These are phyloP conservation scores for Penicillium sp. DNA, from an alignment of 2,329 filamentous ascomycete genomes.

Conservation along the genomic window DNA sequence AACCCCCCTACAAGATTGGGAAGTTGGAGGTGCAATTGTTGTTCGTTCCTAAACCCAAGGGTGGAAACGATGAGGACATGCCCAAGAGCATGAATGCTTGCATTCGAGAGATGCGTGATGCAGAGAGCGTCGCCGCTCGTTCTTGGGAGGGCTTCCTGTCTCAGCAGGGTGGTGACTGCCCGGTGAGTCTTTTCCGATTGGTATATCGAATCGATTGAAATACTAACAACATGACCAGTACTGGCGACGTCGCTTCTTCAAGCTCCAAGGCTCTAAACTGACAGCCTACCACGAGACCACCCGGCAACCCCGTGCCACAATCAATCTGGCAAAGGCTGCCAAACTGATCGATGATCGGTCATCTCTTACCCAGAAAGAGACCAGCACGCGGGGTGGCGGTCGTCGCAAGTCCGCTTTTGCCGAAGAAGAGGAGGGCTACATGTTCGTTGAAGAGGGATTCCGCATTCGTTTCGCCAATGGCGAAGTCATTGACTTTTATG, in stretches of 20 bases:
- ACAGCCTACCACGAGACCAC: conserved; percentile 96
- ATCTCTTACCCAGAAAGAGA: conserved; percentile 76
- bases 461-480: conserved; percentile 97
- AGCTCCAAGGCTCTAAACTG: conserved; percentile 80
- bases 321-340: conserved; percentile 88
- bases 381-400: conserved; percentile 65
- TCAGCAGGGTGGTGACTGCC: conserved; percentile 95
- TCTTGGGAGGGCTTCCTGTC: conserved; percentile 85
- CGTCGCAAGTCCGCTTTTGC: conserved; percentile 92
- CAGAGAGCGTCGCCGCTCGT: conserved; percentile 70
- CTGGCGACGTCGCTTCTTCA: conserved; percentile 97
- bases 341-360: conserved; percentile 90
- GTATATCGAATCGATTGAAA: too few species aligned
- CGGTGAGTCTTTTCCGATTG: conserved; percentile 57
- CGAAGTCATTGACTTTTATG: conserved; percentile 97
- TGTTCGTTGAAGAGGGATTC: conserved; percentile 99
- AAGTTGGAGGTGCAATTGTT: conserved; percentile 90
- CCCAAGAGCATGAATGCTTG: conserved; percentile 99
- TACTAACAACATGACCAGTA: conserved; percentile 53
- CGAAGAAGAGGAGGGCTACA: conserved; percentile 97
- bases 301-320: conserved; percentile 88
- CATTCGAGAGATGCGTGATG: conserved; percentile 85
- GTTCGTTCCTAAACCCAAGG: conserved; percentile 88
- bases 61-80: conserved; percentile 86
- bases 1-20: conserved; percentile 92